phyloP scores from a whole-genome alignment of 2,329 filamentous ascomycete species.

The Pseudocercospora pini-densiflorae region DNA sequence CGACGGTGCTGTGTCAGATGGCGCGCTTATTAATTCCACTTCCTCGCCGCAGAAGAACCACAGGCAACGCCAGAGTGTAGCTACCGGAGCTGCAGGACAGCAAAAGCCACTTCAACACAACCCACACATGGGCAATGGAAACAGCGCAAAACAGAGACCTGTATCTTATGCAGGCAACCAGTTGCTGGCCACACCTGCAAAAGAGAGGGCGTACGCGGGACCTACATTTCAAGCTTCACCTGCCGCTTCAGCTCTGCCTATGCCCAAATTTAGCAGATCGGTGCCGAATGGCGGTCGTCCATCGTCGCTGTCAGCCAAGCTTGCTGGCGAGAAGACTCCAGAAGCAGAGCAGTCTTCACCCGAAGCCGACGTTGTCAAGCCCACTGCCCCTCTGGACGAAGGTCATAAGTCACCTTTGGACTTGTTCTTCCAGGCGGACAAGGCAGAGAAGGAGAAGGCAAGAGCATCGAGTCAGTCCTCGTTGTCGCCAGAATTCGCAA shows the following conservation, averaged over 20 bases:
- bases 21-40: slow-evolving; percentile 29
- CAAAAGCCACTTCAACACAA: slow-evolving; percentile 25
- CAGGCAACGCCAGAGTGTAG: slow-evolving; percentile 31
- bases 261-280: slow-evolving; percentile 85
- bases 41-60: slow-evolving; percentile 30
- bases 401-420: slow-evolving; percentile 78
- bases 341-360: slow-evolving; percentile 53
- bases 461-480: slow-evolving; percentile 56
- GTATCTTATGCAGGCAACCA: slow-evolving; percentile 47
- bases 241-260: slow-evolving; percentile 84
- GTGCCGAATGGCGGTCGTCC: slow-evolving; percentile 66
- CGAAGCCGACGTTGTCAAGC: slow-evolving; percentile 50
- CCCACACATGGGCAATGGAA: slow-evolving; percentile 26
- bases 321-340: slow-evolving; percentile 54
- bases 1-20: slow-evolving; percentile 36
- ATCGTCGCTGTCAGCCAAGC: slow-evolving; percentile 48
- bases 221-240: slow-evolving; percentile 95
- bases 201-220: slow-evolving; percentile 75
- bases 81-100: slow-evolving; percentile 16
- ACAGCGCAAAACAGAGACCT: slow-evolving; percentile 40
- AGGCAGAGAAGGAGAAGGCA: slow-evolving; percentile 72
- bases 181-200: slow-evolving; percentile 47
- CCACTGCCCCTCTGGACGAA: slow-evolving; percentile 46
- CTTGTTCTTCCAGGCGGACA: slow-evolving; percentile 86
- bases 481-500: slow-evolving; percentile 57